phyloP scores from a whole-genome alignment of 2,329 filamentous ascomycete species.

The Helminthosporium solani region DNA sequence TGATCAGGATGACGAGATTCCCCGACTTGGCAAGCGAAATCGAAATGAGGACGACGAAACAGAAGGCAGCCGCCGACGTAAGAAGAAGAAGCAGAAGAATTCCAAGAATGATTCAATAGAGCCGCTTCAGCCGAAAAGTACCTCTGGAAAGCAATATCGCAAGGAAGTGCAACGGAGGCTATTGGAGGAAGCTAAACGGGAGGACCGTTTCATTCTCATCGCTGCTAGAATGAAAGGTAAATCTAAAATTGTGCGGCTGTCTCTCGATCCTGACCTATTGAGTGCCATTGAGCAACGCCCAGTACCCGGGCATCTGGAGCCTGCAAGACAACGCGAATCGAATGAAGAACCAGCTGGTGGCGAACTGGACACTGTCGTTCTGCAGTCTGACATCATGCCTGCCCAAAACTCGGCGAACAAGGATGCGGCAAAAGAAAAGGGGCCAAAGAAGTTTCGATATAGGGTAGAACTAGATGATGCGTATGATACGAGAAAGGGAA shows the following conservation, averaged over 20 bases:
- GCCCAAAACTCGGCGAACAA: slow-evolving; percentile 14
- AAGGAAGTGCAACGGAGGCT: slow-evolving; percentile 49
- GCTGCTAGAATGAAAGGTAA: slow-evolving; percentile 49
- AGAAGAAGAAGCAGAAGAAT: slow-evolving; percentile 32
- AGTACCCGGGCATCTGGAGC: slow-evolving; percentile 23
- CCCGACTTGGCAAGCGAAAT: slow-evolving; percentile 34
- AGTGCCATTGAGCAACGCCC: slow-evolving; percentile 39
- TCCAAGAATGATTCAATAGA: slow-evolving; percentile 41
- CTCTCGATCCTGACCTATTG: slow-evolving; percentile 39
- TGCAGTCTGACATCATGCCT: slow-evolving; percentile 41
- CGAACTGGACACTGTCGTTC: slow-evolving; percentile 34
- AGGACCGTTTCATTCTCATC: slow-evolving; percentile 50
- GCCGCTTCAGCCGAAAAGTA: slow-evolving; percentile 42
- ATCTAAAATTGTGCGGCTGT: slow-evolving; percentile 46
- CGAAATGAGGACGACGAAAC: slow-evolving; percentile 32
- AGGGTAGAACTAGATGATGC: slow-evolving; percentile 45
- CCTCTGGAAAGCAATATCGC: slow-evolving; percentile 50
- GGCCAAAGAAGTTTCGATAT: slow-evolving; percentile 36
- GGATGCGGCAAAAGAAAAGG: slow-evolving; percentile 30
- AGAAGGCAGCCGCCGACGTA: slow-evolving; percentile 20
- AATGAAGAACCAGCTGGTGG: slow-evolving; percentile 27
- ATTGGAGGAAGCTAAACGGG: slow-evolving; percentile 44
- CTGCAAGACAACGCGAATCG: slow-evolving; percentile 16
- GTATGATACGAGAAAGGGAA: slow-evolving; percentile 37
- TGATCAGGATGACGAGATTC: slow-evolving; percentile 27